These are phyloP conservation scores for Fusarium sp. DNA, from an alignment of 2,329 filamentous ascomycete species.

Conservation along the genomic window DNA sequence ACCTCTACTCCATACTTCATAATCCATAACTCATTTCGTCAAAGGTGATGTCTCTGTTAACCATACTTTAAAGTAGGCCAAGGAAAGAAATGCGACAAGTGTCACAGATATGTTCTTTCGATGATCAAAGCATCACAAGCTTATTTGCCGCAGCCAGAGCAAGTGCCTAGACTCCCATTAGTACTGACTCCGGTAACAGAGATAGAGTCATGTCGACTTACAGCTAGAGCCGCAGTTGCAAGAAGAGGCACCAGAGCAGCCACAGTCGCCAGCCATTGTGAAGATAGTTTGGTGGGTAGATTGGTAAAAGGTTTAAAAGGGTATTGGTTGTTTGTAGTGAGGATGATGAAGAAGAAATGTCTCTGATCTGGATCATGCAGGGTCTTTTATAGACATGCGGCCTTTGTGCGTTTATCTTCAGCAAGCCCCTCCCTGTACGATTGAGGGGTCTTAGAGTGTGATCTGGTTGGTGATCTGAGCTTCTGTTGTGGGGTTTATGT, in stretches of 20 bases:
- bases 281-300: constrained; percentile 30
- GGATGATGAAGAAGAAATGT: constrained; percentile 1
- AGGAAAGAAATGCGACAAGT: constrained; percentile 30
- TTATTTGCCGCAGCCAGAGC: constrained; percentile 50
- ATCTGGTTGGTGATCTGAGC: constrained; percentile 33
- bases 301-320: constrained; percentile 11
- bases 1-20: constrained; percentile 18
- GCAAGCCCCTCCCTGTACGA: constrained; percentile 20
- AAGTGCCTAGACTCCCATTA: constrained; percentile 47
- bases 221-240: constrained; percentile 55
- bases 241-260: constrained; percentile 51
- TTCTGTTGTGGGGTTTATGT: constrained; percentile 32
- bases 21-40: constrained; percentile 19
- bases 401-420: constrained; percentile 36
- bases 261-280: constrained; percentile 54
- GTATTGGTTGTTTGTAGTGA: constrained; percentile 9
- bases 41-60: constrained; percentile 2
- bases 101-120: constrained; percentile 28
- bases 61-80: background rate
- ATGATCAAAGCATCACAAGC: constrained; percentile 16
- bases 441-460: constrained; percentile 23
- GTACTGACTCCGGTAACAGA: constrained; percentile 4
- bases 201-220: constrained; percentile 37
- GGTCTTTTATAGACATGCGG: constrained; percentile 46
- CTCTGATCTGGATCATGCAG: constrained; percentile 21